A percentile compares a stretch with the other conserved stretches of the same genome.
These are phyloP conservation scores for Arctostaphylos glauca DNA, from an alignment of 148 eudicot genomes.

Conservation along the genomic window DNA sequence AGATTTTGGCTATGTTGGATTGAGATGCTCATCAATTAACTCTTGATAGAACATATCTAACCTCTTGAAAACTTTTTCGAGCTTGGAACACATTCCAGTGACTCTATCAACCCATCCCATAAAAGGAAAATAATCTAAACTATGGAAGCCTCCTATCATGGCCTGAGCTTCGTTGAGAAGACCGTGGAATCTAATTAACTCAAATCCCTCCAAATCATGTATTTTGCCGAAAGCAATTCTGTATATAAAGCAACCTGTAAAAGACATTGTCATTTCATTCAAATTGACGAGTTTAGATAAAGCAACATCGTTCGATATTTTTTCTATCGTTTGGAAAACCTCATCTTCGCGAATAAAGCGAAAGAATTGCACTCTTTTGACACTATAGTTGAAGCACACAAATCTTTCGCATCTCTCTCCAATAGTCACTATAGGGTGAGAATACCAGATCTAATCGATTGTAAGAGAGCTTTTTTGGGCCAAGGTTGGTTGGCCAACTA, in stretches of 20 bases:
- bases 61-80: conserved; percentile 9
- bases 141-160: not conserved
- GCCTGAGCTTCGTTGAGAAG: conserved; percentile 10
- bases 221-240: no score
- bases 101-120: conserved; percentile 17
- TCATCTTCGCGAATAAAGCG: no score
- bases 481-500: no score
- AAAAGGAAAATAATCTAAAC: conserved; percentile 10
- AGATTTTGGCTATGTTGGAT: not conserved
- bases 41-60: conserved; percentile 17
- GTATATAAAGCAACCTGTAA: no score
- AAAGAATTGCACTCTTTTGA: no score
- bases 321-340: no score
- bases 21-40: conserved; percentile 15
- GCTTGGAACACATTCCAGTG: conserved; percentile 13
- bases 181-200: not conserved
- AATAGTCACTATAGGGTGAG: not conserved
- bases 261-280: no score
- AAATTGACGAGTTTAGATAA: no score
- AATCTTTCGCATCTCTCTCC: not conserved
- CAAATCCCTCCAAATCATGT: no score
- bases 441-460: not conserved
- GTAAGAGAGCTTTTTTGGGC: no score
- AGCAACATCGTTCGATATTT: no score
- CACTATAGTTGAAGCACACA: no score